phyloP scores from a whole-genome alignment of 495 filamentous ascomycete genomes.

The Elaphomyces granulatus region DNA sequence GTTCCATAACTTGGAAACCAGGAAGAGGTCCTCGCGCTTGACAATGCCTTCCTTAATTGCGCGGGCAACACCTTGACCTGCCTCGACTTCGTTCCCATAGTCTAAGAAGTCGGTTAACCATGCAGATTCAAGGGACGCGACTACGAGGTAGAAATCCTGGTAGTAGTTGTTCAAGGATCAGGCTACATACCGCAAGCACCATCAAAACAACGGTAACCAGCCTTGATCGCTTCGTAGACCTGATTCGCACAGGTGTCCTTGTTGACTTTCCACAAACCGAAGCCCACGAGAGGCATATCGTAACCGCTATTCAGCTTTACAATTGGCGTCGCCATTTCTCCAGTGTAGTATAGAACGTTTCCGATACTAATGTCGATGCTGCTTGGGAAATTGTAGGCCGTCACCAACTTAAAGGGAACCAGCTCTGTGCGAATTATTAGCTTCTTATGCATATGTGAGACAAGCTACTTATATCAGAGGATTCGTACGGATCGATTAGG shows the following conservation, averaged over 20 bases:
- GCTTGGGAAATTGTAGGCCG: too few relatives aligned
- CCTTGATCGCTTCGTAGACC: constrained; percentile 82
- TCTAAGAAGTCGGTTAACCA: constrained; percentile 45
- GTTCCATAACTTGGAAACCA: constrained; percentile 90
- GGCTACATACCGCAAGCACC: constrained; percentile 60
- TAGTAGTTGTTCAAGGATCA: too few relatives aligned
- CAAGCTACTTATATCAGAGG: too few relatives aligned
- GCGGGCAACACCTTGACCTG: constrained; percentile 69
- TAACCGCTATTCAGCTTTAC: constrained; percentile 70
- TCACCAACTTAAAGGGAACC: too few relatives aligned
- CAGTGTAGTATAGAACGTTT: too few relatives aligned
- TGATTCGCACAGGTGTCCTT: constrained; percentile 62
- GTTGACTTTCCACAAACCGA: constrained; percentile 75
- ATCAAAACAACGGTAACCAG: constrained; percentile 75
- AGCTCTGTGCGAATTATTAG: too few relatives aligned
- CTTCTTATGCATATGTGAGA: too few relatives aligned
- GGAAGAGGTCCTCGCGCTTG: constrained; percentile 77
- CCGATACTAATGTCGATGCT: too few relatives aligned
- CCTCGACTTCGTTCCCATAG: constrained; percentile 81
- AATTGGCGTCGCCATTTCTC: too few relatives aligned
- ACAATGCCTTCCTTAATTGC: constrained; percentile 79
- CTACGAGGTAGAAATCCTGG: too few relatives aligned
- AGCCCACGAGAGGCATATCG: constrained; percentile 80
- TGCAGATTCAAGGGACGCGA: too few relatives aligned
- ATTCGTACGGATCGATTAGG: too few relatives aligned